These are phyloP conservation scores for Eimeria praecox DNA, from an alignment of 169 alveolate genomes.

Conservation along the genomic window DNA sequence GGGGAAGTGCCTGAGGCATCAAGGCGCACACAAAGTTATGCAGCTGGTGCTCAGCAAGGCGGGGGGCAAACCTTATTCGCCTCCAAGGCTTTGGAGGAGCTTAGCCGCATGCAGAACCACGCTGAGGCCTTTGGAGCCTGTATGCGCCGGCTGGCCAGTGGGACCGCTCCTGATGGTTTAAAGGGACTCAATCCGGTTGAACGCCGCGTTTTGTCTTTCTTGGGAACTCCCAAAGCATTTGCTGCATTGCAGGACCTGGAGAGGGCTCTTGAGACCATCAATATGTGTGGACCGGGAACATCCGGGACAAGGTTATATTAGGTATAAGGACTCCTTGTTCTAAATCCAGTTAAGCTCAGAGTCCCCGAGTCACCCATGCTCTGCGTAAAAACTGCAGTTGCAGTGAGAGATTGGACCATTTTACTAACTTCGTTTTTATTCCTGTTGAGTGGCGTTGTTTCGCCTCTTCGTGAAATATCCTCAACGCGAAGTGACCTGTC, in stretches of 20 bases:
- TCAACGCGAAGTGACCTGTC: background rate
- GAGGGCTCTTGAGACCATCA: conserved; percentile 65
- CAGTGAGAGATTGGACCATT: background rate
- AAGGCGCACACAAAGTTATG: background rate
- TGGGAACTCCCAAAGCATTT: conserved; percentile 75
- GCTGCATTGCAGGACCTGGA: conserved; percentile 76
- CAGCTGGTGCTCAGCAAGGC: background rate
- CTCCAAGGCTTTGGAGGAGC: conserved; percentile 37
- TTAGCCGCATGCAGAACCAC: conserved; percentile 60
- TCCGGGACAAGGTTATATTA: conserved; percentile 22
- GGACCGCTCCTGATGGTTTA: conserved; percentile 78
- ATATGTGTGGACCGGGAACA: conserved; percentile 35
- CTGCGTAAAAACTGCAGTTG: background rate
- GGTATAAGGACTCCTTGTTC: background rate
- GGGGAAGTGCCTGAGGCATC: background rate
- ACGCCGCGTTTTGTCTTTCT: conserved; percentile 75
- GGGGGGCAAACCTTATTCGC: conserved; percentile 22
- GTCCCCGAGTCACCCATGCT: background rate
- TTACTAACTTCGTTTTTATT: background rate
- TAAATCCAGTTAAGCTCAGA: background rate
- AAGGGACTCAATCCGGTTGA: conserved; percentile 77
- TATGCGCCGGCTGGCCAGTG: conserved; percentile 75
- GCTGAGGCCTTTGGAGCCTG: conserved; percentile 67
- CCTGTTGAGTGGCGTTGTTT: background rate
- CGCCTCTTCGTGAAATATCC: background rate